These are phyloP conservation scores for Epichloe festucae DNA, from an alignment of 2,329 filamentous ascomycete genomes.

Conservation along the genomic window DNA sequence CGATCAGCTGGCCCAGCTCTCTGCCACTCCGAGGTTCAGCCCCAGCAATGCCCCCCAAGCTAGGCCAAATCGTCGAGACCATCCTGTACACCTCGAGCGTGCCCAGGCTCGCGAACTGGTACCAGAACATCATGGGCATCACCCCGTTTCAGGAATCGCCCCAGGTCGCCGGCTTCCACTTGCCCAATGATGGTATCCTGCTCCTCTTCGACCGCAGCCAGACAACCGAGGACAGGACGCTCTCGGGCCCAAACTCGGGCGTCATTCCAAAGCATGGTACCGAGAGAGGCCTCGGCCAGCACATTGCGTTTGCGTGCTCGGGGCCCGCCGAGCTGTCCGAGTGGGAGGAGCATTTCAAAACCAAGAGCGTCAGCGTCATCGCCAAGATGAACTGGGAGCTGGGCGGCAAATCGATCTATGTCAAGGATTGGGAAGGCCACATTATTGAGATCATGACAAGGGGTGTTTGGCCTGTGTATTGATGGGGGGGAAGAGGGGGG, in stretches of 20 bases:
- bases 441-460: conserved; percentile 3
- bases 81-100: conserved; percentile 4
- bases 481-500: neutral
- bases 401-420: conserved; percentile 1
- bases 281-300: conserved; percentile 3
- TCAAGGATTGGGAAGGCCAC: conserved; percentile 4
- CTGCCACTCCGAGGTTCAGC: too few species aligned
- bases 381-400: neutral
- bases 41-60: neutral
- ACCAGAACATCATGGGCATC: neutral
- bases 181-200: neutral
- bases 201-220: conserved; percentile 1
- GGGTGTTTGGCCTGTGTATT: conserved; percentile 3
- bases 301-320: conserved; percentile 3
- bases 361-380: neutral
- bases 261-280: conserved; percentile 3
- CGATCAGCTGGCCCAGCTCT: too few species aligned
- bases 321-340: neutral
- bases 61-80: conserved; percentile 3
- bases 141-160: neutral
- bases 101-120: neutral
- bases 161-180: neutral
- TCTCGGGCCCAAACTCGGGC: neutral
- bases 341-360: conserved; percentile 2
- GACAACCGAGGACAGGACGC: neutral